Base-by-base conservation (phyloP, 2,329 filamentous ascomycete species). In the Cladophialophora psammophila region DNA sequence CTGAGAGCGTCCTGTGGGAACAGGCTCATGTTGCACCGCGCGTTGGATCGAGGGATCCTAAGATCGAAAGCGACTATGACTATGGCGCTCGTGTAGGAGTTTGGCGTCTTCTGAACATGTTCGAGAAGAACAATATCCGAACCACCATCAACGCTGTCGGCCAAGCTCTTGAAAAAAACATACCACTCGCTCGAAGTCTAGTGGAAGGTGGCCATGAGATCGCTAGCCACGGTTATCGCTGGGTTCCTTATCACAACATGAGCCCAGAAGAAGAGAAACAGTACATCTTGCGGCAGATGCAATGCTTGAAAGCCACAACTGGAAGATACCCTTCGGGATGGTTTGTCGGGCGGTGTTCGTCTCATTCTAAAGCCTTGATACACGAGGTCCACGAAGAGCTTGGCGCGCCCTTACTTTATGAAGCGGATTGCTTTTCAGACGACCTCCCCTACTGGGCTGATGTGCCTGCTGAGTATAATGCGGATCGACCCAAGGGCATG, bases 381-480 rank as follows among this genome's bases (percentile, higher is more conserved):
- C 80, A 80, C 55, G 79, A 82, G 68, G 80, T 83, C 2, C 85
- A 83, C 73, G 80, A 83, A 67, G 84, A 86, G 74, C 81, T 86
- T 78, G 82, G 83, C 3, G 80, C 82, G 59, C 79, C 80, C 63
- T 78, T 87, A 35, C 72, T 85, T 0, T 87, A 83, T 79, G 78
- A 79, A 26, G 78, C 77, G 15, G 85, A 87, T 68, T 80, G 79
- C 0, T 87, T 86, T 66, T 83, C 83, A 13, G 85, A 87, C 65
- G 85, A 87, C 65, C 76, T 86, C 5, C 84, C 85, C 0, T 86
- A 86, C 74, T 86, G 84, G 85, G 77, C 82, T 4, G 84, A 86
- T 71, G 74, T 86, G 1, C 83, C 84, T 0, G 76, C 79, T 35
- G 85, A 87, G 74, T 32, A 59, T 15, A 18, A 63, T 40, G 7